These are phyloP conservation scores for Pseudonitzschia delicatissima DNA, from an alignment of 108 stramenopile genomes.

Conservation along the genomic window DNA sequence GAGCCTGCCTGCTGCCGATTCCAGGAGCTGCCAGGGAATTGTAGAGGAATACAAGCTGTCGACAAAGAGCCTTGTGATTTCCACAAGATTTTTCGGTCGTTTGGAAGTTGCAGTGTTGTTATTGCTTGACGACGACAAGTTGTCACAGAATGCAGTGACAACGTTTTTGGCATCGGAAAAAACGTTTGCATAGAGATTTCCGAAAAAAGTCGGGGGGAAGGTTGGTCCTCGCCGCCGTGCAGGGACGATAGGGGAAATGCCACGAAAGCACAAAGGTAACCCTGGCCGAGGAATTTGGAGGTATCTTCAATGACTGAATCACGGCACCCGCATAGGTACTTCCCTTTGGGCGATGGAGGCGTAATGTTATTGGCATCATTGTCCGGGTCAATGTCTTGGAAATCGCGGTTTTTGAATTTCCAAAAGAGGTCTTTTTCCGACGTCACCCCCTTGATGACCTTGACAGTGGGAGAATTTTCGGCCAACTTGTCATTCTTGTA, in stretches of 20 bases:
- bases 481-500: background rate
- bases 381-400: background rate
- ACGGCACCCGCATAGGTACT: slow-evolving; percentile 20
- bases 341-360: background rate
- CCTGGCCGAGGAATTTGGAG: background rate
- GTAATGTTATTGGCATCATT: background rate
- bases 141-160: background rate
- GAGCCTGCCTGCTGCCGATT: slow-evolving; percentile 6
- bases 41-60: slow-evolving; percentile 13
- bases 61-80: slow-evolving; percentile 10
- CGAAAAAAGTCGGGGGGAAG: slow-evolving; percentile 8
- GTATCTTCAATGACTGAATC: slow-evolving; percentile 1
- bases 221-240: background rate
- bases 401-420: background rate
- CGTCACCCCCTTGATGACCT: background rate
- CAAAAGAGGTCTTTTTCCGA: slow-evolving; percentile 2
- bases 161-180: slow-evolving; percentile 14
- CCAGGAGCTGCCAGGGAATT: slow-evolving; percentile 17
- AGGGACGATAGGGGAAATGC: slow-evolving; percentile 21
- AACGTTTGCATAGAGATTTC: slow-evolving; percentile 1
- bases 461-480: background rate
- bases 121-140: background rate
- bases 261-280: slow-evolving; percentile 5
- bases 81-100: background rate
- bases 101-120: no score